Evolutionary conservation across 1,284 basidiomycete genomes (phyloP).

Genomic region (Ustilago sp.): DNA sequence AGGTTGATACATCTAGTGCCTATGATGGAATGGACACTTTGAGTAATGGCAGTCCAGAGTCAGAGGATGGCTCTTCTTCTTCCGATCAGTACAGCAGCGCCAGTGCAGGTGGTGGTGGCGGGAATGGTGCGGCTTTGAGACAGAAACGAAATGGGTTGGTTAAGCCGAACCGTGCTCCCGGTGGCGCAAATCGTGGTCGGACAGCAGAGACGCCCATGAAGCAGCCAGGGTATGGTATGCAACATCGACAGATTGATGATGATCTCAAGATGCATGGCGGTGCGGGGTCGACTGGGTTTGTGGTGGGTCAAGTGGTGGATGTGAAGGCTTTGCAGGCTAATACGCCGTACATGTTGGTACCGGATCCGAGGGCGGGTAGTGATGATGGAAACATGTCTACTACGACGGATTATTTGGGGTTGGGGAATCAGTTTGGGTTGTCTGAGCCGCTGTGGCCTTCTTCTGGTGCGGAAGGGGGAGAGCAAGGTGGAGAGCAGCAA

Average conservation of each 20-base stretch:
- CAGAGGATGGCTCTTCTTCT: slow-evolving; percentile 19
- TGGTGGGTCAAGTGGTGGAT: slow-evolving; percentile 61
- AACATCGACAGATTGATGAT: slow-evolving; percentile 89
- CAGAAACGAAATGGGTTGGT: slow-evolving; percentile 43
- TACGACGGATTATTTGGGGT: slow-evolving; percentile 36
- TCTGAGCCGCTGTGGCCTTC: slow-evolving; percentile 32
- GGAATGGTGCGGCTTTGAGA: slow-evolving; percentile 24
- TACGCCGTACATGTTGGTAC: slow-evolving; percentile 35
- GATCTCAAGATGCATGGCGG: slow-evolving; percentile 71
- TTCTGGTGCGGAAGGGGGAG: slow-evolving; percentile 5
- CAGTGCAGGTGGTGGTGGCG: slow-evolving; percentile 11
- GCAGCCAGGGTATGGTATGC: slow-evolving; percentile 90
- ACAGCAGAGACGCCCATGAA: slow-evolving; percentile 86
- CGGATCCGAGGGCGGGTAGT: slow-evolving; percentile 20
- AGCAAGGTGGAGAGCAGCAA: slow-evolving; percentile 4
- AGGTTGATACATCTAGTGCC: slow-evolving; percentile 34
- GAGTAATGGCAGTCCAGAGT: slow-evolving; percentile 28
- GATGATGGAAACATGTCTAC: slow-evolving; percentile 28
- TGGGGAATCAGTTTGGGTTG: slow-evolving; percentile 24
- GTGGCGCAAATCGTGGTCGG: slow-evolving; percentile 70
- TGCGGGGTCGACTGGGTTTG: slow-evolving; percentile 36
- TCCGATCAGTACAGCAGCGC: slow-evolving; percentile 20
- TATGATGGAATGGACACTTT: slow-evolving; percentile 39
- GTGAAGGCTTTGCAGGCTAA: slow-evolving; percentile 52
- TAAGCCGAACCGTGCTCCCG: slow-evolving; percentile 63